Evolutionary conservation across 306 rosid species (phyloP).

Genomic region (Casuarina equisetifolia): DNA sequence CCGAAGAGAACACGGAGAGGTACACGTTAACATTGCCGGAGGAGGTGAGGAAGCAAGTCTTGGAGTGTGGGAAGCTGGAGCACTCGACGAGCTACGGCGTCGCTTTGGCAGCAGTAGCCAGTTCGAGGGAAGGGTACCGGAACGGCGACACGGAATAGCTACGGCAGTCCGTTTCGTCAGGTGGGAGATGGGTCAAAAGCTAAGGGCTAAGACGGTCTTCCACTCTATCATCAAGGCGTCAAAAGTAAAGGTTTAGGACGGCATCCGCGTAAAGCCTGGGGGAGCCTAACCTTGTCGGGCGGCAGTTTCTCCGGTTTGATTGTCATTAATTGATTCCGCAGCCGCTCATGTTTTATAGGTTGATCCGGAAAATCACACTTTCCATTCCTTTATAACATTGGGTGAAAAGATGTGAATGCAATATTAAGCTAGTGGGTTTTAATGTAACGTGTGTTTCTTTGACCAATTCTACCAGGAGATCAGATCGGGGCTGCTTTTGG

Average conservation of each 20-base stretch:
- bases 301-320: slow-evolving; percentile 12
- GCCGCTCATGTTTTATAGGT: background rate
- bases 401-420: too few relatives aligned
- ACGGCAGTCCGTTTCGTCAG: background rate
- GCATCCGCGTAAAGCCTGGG: background rate
- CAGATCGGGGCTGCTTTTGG: background rate
- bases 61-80: slow-evolving; percentile 36
- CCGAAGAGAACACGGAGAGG: slow-evolving; percentile 45
- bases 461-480: background rate
- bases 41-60: slow-evolving; percentile 54
- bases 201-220: slow-evolving; percentile 10
- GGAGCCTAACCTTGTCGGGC: background rate
- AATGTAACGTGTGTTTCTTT: background rate
- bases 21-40: slow-evolving; percentile 56
- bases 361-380: background rate
- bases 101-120: slow-evolving; percentile 21
- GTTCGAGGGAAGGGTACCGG: slow-evolving; percentile 39
- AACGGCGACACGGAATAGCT: slow-evolving; percentile 20
- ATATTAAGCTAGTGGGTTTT: background rate
- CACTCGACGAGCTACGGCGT: slow-evolving; percentile 49
- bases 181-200: too few relatives aligned
- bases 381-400: too few relatives aligned
- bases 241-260: background rate
- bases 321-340: background rate
- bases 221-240: background rate